phyloP scores from a whole-genome alignment of 1,284 basidiomycete genomes.

The Cystobasidium pallidum region DNA sequence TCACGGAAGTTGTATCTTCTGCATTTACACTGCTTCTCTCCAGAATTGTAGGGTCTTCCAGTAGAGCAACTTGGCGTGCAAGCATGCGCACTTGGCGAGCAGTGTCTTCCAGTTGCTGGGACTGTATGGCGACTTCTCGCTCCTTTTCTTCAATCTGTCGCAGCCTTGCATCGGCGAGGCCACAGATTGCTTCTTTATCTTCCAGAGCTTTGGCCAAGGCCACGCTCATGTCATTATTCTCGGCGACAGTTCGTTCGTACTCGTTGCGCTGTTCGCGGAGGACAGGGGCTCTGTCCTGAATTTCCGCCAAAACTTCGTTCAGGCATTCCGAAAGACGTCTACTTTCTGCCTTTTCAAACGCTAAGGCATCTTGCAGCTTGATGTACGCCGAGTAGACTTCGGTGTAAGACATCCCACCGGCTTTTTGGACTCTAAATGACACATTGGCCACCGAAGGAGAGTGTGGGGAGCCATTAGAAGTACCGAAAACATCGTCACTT shows the following conservation, averaged over 20 bases:
- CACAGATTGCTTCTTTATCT: conserved; percentile 64
- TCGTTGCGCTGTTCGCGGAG: conserved; percentile 82
- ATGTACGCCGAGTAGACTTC: conserved; percentile 88
- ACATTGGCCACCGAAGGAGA: conserved; percentile 74
- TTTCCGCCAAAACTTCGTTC: conserved; percentile 73
- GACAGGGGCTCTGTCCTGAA: conserved; percentile 84
- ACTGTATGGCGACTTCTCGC: conserved; percentile 61
- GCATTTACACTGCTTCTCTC: conserved; percentile 64
- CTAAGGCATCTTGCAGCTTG: conserved; percentile 77
- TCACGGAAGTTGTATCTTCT: conserved; percentile 59
- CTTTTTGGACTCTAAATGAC: conserved; percentile 71
- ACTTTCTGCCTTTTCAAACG: conserved; percentile 75
- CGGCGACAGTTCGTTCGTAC: conserved; percentile 75
- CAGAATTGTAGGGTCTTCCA: conserved; percentile 76
- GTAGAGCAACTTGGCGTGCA: conserved; percentile 74
- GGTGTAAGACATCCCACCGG: conserved; percentile 79
- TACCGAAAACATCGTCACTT: conserved; percentile 37
- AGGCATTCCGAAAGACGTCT: conserved; percentile 77
- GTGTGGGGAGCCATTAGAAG: conserved; percentile 4
- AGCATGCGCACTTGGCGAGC: conserved; percentile 81
- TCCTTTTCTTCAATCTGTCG: conserved; percentile 50
- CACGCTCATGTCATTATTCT: conserved; percentile 75
- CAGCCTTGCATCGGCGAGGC: conserved; percentile 45
- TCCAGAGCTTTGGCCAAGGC: conserved; percentile 73
- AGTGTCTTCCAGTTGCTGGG: conserved; percentile 77